Evolutionary conservation across 1,284 basidiomycete genomes (phyloP).

Genomic region (Fomitopsis betulina): DNA sequence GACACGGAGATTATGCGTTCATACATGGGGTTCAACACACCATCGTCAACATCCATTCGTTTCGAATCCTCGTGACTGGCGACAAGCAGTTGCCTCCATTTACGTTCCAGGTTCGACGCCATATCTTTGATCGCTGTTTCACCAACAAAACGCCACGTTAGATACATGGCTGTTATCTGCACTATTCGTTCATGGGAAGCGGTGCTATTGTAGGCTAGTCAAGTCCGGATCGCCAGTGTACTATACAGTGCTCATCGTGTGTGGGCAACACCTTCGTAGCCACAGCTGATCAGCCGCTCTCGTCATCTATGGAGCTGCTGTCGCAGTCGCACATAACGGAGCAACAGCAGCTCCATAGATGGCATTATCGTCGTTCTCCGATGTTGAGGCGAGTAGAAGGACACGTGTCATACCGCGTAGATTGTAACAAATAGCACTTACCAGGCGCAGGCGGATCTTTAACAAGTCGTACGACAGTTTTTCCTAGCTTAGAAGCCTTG

Average conservation of each 20-base stretch:
- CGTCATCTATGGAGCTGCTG: background rate
- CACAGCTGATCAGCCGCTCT: background rate
- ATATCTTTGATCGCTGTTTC: constrained; percentile 82
- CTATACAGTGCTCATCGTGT: background rate
- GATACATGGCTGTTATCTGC: constrained; percentile 53
- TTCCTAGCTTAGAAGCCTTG: constrained; percentile 69
- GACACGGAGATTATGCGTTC: constrained; percentile 11
- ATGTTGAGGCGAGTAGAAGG: background rate
- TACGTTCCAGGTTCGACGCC: constrained; percentile 78
- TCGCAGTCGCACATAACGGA: background rate
- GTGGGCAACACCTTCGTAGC: too few relatives aligned
- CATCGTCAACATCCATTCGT: constrained; percentile 52
- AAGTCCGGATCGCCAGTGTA: background rate
- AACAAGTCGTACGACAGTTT: constrained; percentile 65
- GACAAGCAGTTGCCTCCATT: constrained; percentile 65
- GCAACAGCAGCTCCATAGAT: background rate
- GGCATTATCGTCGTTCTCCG: background rate
- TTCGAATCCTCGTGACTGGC: constrained; percentile 31
- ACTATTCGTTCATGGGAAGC: background rate
- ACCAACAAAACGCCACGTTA: constrained; percentile 41
- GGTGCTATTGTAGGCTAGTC: background rate
- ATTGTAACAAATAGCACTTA: constrained; percentile 38
- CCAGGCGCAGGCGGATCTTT: constrained; percentile 66
- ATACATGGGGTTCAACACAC: constrained; percentile 60
- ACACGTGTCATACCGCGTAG: background rate